These are phyloP conservation scores for Dothiorella sarmentorum DNA, from an alignment of 2,329 filamentous ascomycete genomes.

Conservation along the genomic window DNA sequence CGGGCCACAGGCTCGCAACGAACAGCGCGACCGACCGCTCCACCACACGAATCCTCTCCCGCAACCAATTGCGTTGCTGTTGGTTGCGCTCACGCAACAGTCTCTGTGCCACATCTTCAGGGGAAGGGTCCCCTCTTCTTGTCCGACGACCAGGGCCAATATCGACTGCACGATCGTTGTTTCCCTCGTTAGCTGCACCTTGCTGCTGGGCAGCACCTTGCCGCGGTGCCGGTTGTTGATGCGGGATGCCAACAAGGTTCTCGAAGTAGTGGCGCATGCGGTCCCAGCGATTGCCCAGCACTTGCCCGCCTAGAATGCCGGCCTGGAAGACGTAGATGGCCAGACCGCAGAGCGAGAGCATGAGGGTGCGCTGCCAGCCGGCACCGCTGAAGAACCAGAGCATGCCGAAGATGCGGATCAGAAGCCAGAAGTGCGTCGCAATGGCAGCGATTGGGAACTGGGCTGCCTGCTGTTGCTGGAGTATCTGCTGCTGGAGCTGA, in stretches of 20 bases:
- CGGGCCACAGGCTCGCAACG: constrained; percentile 59
- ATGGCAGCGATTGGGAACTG: constrained; percentile 4
- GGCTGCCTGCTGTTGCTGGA: constrained; percentile 4
- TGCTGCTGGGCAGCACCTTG: neutral
- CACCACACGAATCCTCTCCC: constrained; percentile 41
- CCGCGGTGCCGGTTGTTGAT: neutral
- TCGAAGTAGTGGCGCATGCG: constrained; percentile 37
- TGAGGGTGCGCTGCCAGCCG: constrained; percentile 34
- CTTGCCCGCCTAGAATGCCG: constrained; percentile 21
- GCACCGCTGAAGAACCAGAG: constrained; percentile 50
- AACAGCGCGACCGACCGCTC: constrained; percentile 61
- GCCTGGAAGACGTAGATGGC: constrained; percentile 34
- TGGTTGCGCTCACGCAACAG: constrained; percentile 37
- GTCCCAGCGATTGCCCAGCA: constrained; percentile 29
- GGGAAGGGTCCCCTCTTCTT: constrained; percentile 20
- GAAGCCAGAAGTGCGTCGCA: constrained; percentile 51
- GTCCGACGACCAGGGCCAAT: neutral
- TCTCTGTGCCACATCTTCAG: constrained; percentile 42
- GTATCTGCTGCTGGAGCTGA: neutral
- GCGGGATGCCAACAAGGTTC: constrained; percentile 27
- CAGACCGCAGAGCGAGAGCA: constrained; percentile 31
- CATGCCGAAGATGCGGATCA: constrained; percentile 54
- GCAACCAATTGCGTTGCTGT: constrained; percentile 29
- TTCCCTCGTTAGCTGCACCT: neutral
- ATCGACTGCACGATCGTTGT: neutral